Conservation (phyloP, 139 green algal species). For the Coelastrella sp. region DNA sequence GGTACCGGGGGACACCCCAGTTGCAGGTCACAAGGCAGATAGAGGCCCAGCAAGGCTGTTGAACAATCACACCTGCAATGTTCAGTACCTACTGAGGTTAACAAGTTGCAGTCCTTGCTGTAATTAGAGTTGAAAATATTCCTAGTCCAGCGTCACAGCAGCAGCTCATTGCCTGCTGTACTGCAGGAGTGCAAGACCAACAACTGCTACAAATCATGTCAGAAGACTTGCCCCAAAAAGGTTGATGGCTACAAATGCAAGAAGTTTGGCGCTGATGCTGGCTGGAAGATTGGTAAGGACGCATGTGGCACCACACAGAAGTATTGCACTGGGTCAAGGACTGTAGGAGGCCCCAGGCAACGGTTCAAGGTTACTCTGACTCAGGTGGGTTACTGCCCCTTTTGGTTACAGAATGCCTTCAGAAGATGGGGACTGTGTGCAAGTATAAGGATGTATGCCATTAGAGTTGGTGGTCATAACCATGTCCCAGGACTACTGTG, state of each 20-base stretch:
- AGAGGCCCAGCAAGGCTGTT: too few species aligned
- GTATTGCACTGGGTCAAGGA: not conserved
- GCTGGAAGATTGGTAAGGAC: not conserved
- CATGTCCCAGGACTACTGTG: too few species aligned
- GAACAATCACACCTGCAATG: too few species aligned
- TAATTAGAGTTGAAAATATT: too few species aligned
- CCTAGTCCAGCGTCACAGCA: not conserved
- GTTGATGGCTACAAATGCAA: constrained; percentile 18
- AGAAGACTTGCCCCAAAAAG: not conserved
- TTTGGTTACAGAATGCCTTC: too few species aligned
- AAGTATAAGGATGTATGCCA: too few species aligned
- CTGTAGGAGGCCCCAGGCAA: not conserved
- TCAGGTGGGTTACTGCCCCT: not conserved
- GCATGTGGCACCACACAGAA: constrained; percentile 3
- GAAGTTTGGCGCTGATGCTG: not conserved
- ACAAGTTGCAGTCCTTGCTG: too few species aligned
- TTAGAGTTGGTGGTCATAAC: too few species aligned
- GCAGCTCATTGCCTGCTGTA: not conserved
- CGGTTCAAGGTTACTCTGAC: not conserved
- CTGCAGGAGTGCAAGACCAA: not conserved
- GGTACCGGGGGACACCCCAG: too few species aligned
- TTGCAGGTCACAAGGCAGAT: too few species aligned
- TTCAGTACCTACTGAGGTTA: too few species aligned
- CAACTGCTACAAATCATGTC: not conserved
- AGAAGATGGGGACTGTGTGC: not conserved